A percentile compares a stretch with the other conserved stretches of the same genome.
Evolutionary conservation across 2,329 filamentous ascomycete genomes (phyloP).

Genomic region (Knoxdaviesia capensis): DNA sequence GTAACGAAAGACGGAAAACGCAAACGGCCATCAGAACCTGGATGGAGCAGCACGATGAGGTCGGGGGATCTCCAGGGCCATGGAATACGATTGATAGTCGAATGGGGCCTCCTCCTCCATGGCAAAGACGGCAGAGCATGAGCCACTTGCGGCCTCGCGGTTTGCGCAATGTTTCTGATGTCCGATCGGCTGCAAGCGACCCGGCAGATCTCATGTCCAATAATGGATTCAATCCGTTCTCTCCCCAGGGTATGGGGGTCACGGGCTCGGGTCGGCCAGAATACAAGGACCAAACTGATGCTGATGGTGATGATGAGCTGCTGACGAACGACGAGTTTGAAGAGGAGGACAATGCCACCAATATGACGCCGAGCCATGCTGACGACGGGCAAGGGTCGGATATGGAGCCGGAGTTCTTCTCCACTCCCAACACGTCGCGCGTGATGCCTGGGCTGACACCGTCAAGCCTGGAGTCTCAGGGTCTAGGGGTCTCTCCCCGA

Average conservation of each 20-base stretch:
- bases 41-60: constrained; percentile 57
- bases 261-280: constrained; percentile 13
- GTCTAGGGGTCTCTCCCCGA: constrained; percentile 7
- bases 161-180: constrained; percentile 30
- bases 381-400: constrained; percentile 13
- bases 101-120: constrained; percentile 6
- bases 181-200: constrained; percentile 40
- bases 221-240: constrained; percentile 17
- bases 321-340: constrained; percentile 60
- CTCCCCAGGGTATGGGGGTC: constrained; percentile 15
- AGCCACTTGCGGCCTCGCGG: constrained; percentile 26
- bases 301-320: constrained; percentile 80
- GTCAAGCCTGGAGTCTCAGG: constrained; percentile 1
- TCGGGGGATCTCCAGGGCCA: constrained; percentile 22
- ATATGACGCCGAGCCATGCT: constrained; percentile 12
- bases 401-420: constrained; percentile 31
- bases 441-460: neutral
- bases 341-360: constrained; percentile 25
- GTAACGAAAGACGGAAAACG: constrained; percentile 49
- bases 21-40: constrained; percentile 71
- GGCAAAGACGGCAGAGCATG: constrained; percentile 23
- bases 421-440: constrained; percentile 16
- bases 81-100: constrained; percentile 28
- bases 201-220: constrained; percentile 41
- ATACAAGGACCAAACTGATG: constrained; percentile 49